phyloP scores from a whole-genome alignment of 306 rosid genomes.

The Glycine soja region DNA sequence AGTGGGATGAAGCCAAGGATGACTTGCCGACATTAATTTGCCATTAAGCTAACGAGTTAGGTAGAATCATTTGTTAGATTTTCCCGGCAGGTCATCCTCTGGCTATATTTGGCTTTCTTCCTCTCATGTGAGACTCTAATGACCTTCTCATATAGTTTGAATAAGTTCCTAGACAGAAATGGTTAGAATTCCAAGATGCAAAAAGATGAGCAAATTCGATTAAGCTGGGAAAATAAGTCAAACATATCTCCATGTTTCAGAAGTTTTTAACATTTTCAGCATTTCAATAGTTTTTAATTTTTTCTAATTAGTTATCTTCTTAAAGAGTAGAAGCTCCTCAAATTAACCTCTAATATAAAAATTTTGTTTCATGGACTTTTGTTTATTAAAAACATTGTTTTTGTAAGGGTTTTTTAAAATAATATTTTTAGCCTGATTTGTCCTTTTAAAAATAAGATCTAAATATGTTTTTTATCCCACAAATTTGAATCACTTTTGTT shows the following conservation, averaged over 20 bases:
- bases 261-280: neutral
- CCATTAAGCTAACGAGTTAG: neutral
- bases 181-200: neutral
- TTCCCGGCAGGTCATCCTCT: slow-evolving; percentile 45
- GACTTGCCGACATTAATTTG: slow-evolving; percentile 51
- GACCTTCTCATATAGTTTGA: neutral
- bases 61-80: neutral
- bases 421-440: no score
- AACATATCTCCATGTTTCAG: neutral
- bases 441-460: no score
- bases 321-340: neutral
- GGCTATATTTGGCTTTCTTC: slow-evolving; percentile 52
- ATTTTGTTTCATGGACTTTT: neutral
- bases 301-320: neutral
- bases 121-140: slow-evolving; percentile 45
- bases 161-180: neutral
- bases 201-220: neutral
- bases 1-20: slow-evolving; percentile 58
- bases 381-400: no score
- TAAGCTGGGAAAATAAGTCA: neutral
- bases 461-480: no score
- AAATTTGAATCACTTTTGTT: no score
- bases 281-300: neutral
- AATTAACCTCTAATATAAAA: neutral
- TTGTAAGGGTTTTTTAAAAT: no score